phyloP scores from a whole-genome alignment of 768 basidiomycete genomes.

The Amanita rubescens region DNA sequence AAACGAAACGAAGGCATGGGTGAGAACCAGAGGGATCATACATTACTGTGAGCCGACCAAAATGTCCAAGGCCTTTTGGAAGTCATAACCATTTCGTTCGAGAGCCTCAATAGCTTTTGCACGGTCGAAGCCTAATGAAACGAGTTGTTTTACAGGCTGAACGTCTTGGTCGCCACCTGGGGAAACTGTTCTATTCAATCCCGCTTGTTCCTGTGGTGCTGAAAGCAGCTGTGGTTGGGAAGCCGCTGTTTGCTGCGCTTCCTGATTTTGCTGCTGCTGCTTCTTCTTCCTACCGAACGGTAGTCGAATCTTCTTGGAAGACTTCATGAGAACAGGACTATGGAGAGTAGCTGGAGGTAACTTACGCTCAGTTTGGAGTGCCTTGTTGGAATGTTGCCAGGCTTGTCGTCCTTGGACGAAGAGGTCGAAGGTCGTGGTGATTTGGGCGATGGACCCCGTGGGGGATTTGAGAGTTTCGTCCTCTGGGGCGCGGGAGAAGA shows the following conservation, averaged over 20 bases:
- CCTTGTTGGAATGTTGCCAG: constrained; percentile 47
- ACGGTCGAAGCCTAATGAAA: constrained; percentile 87
- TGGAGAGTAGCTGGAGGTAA: constrained; percentile 10
- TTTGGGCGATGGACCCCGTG: constrained; percentile 51
- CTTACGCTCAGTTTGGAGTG: constrained; percentile 76
- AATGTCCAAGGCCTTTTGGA: constrained; percentile 69
- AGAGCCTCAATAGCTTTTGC: constrained; percentile 76
- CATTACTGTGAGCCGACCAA: constrained; percentile 37
- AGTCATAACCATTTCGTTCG: constrained; percentile 78
- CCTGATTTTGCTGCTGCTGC: constrained; percentile 25
- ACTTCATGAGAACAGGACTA: background rate
- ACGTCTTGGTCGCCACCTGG: constrained; percentile 62
- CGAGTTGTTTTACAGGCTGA: constrained; percentile 70
- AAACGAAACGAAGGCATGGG: background rate
- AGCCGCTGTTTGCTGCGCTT: constrained; percentile 31
- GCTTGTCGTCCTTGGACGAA: constrained; percentile 56
- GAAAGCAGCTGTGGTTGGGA: constrained; percentile 25
- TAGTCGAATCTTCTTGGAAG: constrained; percentile 51
- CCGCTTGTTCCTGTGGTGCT: constrained; percentile 36
- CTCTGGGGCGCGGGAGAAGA: constrained; percentile 29
- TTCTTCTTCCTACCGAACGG: constrained; percentile 77
- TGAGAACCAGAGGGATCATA: constrained; percentile 4
- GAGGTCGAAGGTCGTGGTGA: constrained; percentile 47
- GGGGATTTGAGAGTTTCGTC: constrained; percentile 32
- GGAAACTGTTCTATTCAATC: constrained; percentile 25